Evolutionary conservation across 2,329 filamentous ascomycete genomes (phyloP).

Genomic region (Calonectria crousiana): DNA sequence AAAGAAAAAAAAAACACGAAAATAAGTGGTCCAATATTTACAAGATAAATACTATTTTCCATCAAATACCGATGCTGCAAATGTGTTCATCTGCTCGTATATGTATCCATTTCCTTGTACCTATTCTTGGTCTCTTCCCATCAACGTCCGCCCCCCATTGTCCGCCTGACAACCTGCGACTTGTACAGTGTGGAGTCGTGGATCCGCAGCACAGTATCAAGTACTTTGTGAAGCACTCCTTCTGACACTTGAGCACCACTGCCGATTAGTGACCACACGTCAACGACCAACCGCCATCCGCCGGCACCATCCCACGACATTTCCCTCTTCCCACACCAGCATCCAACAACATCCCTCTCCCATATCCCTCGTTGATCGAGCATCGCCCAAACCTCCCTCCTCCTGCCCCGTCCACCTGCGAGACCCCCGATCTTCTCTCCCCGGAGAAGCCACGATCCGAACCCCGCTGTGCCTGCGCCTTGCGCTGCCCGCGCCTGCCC

Average conservation of each 20-base stretch:
- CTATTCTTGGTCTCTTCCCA: too few species aligned
- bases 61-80: too few species aligned
- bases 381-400: conserved; percentile 8
- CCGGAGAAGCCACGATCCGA: conserved; percentile 33
- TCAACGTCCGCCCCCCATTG: too few species aligned
- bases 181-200: not conserved
- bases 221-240: not conserved
- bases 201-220: conserved; percentile 8
- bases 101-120: too few species aligned
- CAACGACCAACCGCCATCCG: conserved; percentile 37
- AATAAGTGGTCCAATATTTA: too few species aligned
- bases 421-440: conserved; percentile 31
- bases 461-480: conserved; percentile 41
- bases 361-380: conserved; percentile 21
- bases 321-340: conserved; percentile 28
- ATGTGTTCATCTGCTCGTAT: too few species aligned
- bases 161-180: not conserved
- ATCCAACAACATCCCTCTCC: conserved; percentile 33
- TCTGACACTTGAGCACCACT: conserved; percentile 1
- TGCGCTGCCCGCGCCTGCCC: conserved; percentile 33
- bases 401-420: conserved; percentile 27
- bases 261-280: conserved; percentile 31
- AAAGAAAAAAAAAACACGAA: too few species aligned
- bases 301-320: conserved; percentile 27
- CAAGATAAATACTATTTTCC: too few species aligned